Evolutionary conservation across 192 early-diverging fungal species (phyloP).

Genomic region (Piromyces finnis): DNA sequence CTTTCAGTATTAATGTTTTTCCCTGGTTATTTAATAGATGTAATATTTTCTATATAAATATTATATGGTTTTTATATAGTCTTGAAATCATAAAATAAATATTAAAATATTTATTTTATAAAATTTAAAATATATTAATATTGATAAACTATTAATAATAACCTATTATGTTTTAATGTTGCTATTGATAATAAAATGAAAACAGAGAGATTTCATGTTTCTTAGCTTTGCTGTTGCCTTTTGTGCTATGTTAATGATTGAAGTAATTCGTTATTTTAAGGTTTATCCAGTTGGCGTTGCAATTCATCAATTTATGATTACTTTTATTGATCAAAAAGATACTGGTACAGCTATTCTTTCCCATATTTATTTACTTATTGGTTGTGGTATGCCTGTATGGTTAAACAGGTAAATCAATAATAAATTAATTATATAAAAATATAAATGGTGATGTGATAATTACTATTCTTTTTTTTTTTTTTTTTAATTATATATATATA

Average conservation of each 20-base stretch:
- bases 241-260: conserved; percentile 47
- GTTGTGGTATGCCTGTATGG: conserved; percentile 85
- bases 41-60: conserved; percentile 11
- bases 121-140: too few relatives aligned
- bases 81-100: too few relatives aligned
- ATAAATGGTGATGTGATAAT: not conserved
- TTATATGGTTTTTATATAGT: not conserved
- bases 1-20: conserved; percentile 72
- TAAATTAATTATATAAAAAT: not conserved
- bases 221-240: conserved; percentile 68
- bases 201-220: conserved; percentile 49
- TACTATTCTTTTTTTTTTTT: conserved; percentile 4
- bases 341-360: conserved; percentile 63
- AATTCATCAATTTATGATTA: conserved; percentile 51
- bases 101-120: too few relatives aligned
- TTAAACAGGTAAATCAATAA: conserved; percentile 29
- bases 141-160: too few relatives aligned
- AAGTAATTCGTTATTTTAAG: conserved; percentile 61
- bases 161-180: too few relatives aligned
- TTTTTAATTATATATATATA: too few relatives aligned
- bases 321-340: conserved; percentile 76
- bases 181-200: not conserved
- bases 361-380: conserved; percentile 75
- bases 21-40: conserved; percentile 55
- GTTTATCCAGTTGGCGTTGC: conserved; percentile 41